Evolutionary conservation across 257 asterid species (phyloP), one percentile per base, ranked within the genome.

Genomic region (Capsicum chinense): DNA sequence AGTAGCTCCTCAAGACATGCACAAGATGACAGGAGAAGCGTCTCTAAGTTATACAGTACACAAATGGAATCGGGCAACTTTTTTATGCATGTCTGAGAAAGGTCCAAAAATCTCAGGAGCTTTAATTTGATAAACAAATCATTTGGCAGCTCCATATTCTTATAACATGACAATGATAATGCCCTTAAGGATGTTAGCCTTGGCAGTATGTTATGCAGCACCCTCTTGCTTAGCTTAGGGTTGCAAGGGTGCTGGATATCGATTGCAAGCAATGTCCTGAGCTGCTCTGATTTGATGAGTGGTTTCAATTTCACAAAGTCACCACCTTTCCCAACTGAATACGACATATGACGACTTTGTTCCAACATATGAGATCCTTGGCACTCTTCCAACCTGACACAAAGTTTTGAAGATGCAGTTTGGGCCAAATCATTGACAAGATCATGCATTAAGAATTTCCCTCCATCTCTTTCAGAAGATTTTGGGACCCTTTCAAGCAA

Each of bases 361-460:
- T 5, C 10, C 57, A 13, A 19, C 8, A 58, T 42, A 19, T n/a
- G 5, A 44, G 15, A 56, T 47, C 6, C 48, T 44, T 11, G 4
- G 42, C 12, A 16, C 7, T 83, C 52, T 42, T 73, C 85, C 56
- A 83, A 56, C 13, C 63, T 83, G 3, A 73, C 7, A 42, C 73
- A 83, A 57, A 56, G 66, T 3, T 71, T 71, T 58, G 82, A 19
- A 37, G 59, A 83, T 52, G 66, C 50, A 59, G 37, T 2, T n/a
- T 83, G 54, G 6, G 85, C 74, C 12, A 83, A 3, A 83, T 83
- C 85, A 21, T 83, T 83, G 33, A 83, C 80, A 33, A 83, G 85
- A 9, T 71, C 74, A 59, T 83, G 85, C 85, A 83, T 83, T 10
- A 59, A 9, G 62, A 83, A 83, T 10, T 2, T 0, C 37, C 37